Base-by-base conservation (phyloP, 2,329 filamentous ascomycete genomes). In the Aureobasidium sp. region DNA sequence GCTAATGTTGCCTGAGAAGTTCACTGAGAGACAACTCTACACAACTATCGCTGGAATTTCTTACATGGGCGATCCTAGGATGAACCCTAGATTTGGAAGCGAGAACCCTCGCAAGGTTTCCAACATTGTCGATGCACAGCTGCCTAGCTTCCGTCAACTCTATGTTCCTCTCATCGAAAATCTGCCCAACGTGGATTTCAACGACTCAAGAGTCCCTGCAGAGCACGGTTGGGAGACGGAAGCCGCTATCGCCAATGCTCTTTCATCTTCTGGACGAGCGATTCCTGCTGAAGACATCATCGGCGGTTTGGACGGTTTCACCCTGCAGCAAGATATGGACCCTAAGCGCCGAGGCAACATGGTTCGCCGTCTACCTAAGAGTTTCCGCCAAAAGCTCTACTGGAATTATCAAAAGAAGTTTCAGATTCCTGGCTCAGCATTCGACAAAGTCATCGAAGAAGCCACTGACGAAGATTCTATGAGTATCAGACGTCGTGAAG, bases 61-160 rank as follows among this genome's bases (percentile, higher is more conserved):
- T 71, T 99, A 99, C 74, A 85, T 96, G 67, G 94, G 94, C 37
- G 94, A 99, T 71, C 91, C 92, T n/a, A 89, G 94, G 66, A 99
- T 99, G 94, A 81, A 86, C 1, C 66, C 69, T 4, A 59, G 62
- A 29, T 82, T 97, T 46, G 88, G 90, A 2, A 90, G 90, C 0
- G 94, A 99, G 74, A 90, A 97, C 71, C 92, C 90, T 36, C 86
- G 86, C 71, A 99, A 99, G 76, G 91, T 99, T 24, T 82, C 84
- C 69, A 97, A 97, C 74, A 99, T 99, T 68, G 94, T 99, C 34
- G 86, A 86, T 51, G 87, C 95, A 71, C 96, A 99, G 74, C 85
- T 97, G 71, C 79, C 88, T 41, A 92, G 96, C 72, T 99, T 99
- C 80, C 86, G 94, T 37, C 86, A 90, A 5, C 83, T 99, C 0